Percentiles rank a stretch among this genome's conserved stretches.
phyloP scores from a whole-genome alignment of 108 stramenopile species.

The Cyclotella kingstonii region DNA sequence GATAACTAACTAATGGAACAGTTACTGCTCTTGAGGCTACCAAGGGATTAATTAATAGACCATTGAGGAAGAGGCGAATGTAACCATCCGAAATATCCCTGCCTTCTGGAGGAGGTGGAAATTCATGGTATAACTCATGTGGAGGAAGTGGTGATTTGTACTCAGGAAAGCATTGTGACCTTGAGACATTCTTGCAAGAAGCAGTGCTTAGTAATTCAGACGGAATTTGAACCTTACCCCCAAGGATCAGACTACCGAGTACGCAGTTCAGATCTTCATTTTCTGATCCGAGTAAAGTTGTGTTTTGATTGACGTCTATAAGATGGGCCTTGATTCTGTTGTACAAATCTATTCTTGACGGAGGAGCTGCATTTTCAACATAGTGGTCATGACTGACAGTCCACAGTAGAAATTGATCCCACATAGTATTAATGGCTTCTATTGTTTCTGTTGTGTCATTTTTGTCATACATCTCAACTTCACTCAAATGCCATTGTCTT shows the following conservation, averaged over 20 bases:
- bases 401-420: conserved; percentile 12
- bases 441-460: background rate
- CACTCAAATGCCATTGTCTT: conserved; percentile 12
- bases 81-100: conserved; percentile 12
- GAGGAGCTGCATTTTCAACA: conserved; percentile 28
- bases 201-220: background rate
- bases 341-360: conserved; percentile 25
- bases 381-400: conserved; percentile 16
- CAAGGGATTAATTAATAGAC: conserved; percentile 20
- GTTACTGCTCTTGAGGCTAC: conserved; percentile 8
- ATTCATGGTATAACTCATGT: conserved; percentile 23
- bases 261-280: background rate
- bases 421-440: conserved; percentile 4
- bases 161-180: conserved; percentile 23
- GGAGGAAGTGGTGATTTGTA: conserved; percentile 33
- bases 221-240: conserved; percentile 22
- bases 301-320: background rate
- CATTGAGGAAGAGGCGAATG: conserved; percentile 27
- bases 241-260: conserved; percentile 22
- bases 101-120: conserved; percentile 28
- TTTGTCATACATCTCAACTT: background rate
- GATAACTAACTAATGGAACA: conserved; percentile 21
- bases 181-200: conserved; percentile 5
- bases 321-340: conserved; percentile 12
- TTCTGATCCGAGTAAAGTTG: background rate